These are phyloP conservation scores for Cordyceps javanica DNA, from an alignment of 2,329 filamentous ascomycete species.

Conservation along the genomic window DNA sequence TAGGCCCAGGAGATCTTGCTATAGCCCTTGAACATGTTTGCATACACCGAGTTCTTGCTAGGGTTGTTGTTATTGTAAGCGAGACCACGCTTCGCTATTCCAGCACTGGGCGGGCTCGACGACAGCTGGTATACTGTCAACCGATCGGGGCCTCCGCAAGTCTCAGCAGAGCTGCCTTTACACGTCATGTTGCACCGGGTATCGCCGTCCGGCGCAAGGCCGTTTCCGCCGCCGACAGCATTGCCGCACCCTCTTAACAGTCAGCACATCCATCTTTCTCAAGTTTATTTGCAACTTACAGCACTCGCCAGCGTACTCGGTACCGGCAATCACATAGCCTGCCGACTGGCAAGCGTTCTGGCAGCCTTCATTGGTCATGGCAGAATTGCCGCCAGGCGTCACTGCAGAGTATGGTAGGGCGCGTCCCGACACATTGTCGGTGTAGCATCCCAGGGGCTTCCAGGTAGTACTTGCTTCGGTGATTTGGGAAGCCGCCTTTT, in stretches of 20 bases:
- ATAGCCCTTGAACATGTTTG: not conserved
- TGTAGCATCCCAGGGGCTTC: not conserved
- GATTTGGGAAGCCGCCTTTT: too few relatives aligned
- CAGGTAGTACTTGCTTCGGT: not conserved
- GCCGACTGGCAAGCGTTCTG: not conserved
- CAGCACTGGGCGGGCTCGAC: not conserved
- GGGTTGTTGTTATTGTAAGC: not conserved
- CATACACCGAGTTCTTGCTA: not conserved
- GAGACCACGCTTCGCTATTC: not conserved
- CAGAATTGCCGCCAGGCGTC: not conserved
- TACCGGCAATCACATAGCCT: not conserved
- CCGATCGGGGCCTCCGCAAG: not conserved
- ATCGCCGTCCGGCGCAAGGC: not conserved
- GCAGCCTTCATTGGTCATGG: not conserved
- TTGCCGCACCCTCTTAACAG: not conserved
- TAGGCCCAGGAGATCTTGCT: not conserved
- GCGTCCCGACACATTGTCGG: not conserved
- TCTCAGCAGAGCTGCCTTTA: not conserved
- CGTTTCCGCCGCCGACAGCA: not conserved
- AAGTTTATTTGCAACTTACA: too few relatives aligned
- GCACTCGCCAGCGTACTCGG: constrained; percentile 1
- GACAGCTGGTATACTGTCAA: not conserved
- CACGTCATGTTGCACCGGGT: not conserved
- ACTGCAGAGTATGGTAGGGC: not conserved
- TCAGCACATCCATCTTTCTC: too few relatives aligned